These are phyloP conservation scores for Aspergillus hortae DNA, from an alignment of 2,329 filamentous ascomycete genomes.

Conservation along the genomic window DNA sequence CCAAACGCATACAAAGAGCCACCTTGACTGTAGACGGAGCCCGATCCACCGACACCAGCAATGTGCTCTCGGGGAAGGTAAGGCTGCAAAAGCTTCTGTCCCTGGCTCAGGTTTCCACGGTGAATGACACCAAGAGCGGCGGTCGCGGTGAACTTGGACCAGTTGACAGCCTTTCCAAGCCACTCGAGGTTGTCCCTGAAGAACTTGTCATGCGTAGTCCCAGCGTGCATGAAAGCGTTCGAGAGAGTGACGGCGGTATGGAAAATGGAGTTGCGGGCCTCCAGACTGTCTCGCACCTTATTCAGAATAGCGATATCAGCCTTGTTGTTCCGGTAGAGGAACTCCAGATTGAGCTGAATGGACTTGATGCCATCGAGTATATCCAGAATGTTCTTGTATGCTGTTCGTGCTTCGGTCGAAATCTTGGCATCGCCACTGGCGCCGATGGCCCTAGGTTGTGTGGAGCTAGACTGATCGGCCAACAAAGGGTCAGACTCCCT, in stretches of 20 bases:
- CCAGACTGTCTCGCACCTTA: slow-evolving; percentile 92
- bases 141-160: slow-evolving; percentile 98
- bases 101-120: slow-evolving; percentile 88
- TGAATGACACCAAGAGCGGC: slow-evolving; percentile 96
- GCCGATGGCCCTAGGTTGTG: slow-evolving; percentile 35
- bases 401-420: slow-evolving; percentile 50
- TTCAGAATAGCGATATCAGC: slow-evolving; percentile 90
- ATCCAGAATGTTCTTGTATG: slow-evolving; percentile 55
- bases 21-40: slow-evolving; percentile 92
- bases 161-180: slow-evolving; percentile 97
- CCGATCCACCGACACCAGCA: slow-evolving; percentile 64
- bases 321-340: slow-evolving; percentile 92
- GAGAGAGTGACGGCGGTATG: slow-evolving; percentile 96
- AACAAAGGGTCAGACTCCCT: slow-evolving; percentile 59
- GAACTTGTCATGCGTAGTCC: slow-evolving; percentile 96
- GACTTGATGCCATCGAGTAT: slow-evolving; percentile 86
- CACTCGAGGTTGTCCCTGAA: slow-evolving; percentile 97
- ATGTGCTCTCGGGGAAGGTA: slow-evolving; percentile 74
- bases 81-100: slow-evolving; percentile 86
- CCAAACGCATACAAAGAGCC: slow-evolving; percentile 94
- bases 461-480: slow-evolving; percentile 45
- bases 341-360: slow-evolving; percentile 92
- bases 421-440: slow-evolving; percentile 42
- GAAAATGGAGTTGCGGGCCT: slow-evolving; percentile 96
- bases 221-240: slow-evolving; percentile 99